These are phyloP conservation scores for Epithele typhae DNA, from an alignment of 768 basidiomycete species.

Conservation along the genomic window DNA sequence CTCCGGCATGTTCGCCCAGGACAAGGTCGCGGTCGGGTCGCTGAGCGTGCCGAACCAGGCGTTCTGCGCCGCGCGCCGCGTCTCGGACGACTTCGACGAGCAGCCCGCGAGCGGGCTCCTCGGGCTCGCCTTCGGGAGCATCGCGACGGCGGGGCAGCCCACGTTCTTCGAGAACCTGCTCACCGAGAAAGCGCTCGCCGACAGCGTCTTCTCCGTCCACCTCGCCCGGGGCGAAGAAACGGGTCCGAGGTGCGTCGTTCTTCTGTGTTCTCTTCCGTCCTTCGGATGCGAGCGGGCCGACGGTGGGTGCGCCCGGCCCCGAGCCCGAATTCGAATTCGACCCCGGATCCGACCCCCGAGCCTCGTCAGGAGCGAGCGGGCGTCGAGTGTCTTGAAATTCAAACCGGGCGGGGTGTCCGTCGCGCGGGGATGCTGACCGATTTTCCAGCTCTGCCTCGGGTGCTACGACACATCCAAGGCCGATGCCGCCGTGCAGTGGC, in stretches of 20 bases:
- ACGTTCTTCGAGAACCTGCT: conserved; percentile 69
- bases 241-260: conserved; percentile 44
- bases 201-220: conserved; percentile 57
- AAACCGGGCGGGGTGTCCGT: no score
- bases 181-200: conserved; percentile 31
- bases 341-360: no score
- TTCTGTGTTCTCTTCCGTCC: no score
- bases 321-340: no score
- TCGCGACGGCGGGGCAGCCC: conserved; percentile 39
- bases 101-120: conserved; percentile 55
- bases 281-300: background rate
- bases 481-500: conserved; percentile 32
- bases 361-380: no score
- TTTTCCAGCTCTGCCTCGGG: conserved; percentile 36
- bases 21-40: conserved; percentile 46
- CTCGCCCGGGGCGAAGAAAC: conserved; percentile 36
- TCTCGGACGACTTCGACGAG: conserved; percentile 44
- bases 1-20: conserved; percentile 43
- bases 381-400: no score
- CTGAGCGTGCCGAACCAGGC: conserved; percentile 43
- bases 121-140: conserved; percentile 59
- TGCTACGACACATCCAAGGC: conserved; percentile 37
- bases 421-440: background rate
- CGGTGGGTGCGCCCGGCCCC: no score
- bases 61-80: conserved; percentile 49